Base-by-base conservation (phyloP, 441 rosid genomes). In the Brassica hybrid region DNA sequence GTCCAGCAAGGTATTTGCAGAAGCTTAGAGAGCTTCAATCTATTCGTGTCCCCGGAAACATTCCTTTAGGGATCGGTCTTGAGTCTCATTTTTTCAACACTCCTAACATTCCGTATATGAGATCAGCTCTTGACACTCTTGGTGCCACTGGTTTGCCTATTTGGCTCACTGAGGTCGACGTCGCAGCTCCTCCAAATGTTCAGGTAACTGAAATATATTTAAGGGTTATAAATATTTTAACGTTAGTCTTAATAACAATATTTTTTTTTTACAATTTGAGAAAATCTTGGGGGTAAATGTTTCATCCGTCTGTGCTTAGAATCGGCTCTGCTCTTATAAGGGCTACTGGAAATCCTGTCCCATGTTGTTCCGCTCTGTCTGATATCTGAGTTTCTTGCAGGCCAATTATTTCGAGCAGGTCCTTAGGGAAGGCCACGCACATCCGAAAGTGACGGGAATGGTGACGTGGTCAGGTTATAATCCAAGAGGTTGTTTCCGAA, bases 1-100 rank as follows among this genome's bases (percentile, higher is more conserved):
- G 80, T 3, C 90, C 93, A 0, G 83, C 84, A 5, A 82, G 60
- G 38, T 93, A 87, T 70, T 68, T 85, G 2, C n/a, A 74, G 0
- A 93, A 84, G 83, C 69, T 93, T 48, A 81, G 36, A 45, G 43
- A 75, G 7, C 89, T 93, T 43, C 75, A 38, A 6, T 80, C 16
- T 57, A 80, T 77, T 1, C 1, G 7, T 12, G 86, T 76, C 13
- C 78, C 78, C 18, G 7, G 25, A 3, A 57, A 73, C 3, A 41
- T 76, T 6, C 58, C 19, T 12, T 3, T 86, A 63, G 94, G 86
- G 9, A 89, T 91, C 14, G 96, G 98, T 17, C 80, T 91, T 0
- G 91, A 91, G 76, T 77, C 85, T 1, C 98, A 89, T 30, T 30
- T 30, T 83, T 93, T 93, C 48, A 17, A 2, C 0, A 38, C 43